Base-by-base conservation (phyloP, 306 rosid species). In the Castanea sativa region DNA sequence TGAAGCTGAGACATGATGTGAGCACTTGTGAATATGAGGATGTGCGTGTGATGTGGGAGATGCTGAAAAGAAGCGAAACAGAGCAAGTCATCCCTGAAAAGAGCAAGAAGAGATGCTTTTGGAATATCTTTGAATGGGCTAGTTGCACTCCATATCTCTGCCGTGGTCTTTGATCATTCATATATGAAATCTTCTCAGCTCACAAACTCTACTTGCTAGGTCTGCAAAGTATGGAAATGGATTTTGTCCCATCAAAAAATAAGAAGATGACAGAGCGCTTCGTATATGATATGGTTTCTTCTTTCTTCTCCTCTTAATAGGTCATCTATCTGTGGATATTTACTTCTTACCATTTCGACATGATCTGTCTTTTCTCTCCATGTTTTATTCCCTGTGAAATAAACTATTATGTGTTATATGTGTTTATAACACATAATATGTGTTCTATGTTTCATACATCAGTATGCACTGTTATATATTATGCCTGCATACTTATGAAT, bases 11-110 rank as follows among this genome's bases (percentile, higher is more conserved):
- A 9, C 80, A 76, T 23, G 97, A 94, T 73, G 91, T 94, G 78
- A 87, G 80, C 69, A 81, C 91, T 6, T 91, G 97, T 53, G 88
- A 92, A 68, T 90, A 94, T 32, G 90, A 89, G 27, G 98, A 94
- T 71, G 92, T 94, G 84, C 93, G 76, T 15, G 91, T 92, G 75
- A 91, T 92, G 98, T 94, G 98, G 98, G 93, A 90, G 77, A 94
- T 94, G 79, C 86, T 92, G 78, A 85, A 85, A 56, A 81, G 84
- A 83, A 88, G 78, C 15, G 91, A 91, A 74, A 73, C 85, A 11
- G 86, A 91, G 76, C 32, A 59, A 30, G 72, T 78, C 65, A 69
- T 80, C 65, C 75, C 85, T 0, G 75, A 6, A 41, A 85, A 70
- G 69, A 69, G 65, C 77, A 89, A 83, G 67, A 88, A 79, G 81